phyloP scores from a whole-genome alignment of 2,329 filamentous ascomycete genomes.

The Trichoderma aggressivum region DNA sequence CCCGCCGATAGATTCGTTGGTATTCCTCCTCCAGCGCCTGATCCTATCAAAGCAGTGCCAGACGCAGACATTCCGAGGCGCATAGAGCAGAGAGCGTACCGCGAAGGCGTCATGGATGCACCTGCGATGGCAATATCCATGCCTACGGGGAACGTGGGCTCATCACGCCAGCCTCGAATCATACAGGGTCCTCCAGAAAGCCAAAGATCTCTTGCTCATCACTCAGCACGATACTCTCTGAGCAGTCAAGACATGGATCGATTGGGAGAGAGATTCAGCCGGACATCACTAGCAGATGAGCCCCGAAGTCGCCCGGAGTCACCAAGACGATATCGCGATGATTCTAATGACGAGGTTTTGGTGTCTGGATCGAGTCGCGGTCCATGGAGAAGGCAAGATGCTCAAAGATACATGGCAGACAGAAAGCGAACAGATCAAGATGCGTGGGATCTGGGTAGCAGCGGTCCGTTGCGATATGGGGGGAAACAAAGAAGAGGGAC shows the following conservation, averaged over 20 bases:
- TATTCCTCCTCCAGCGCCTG: constrained; percentile 4
- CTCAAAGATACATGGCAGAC: background rate
- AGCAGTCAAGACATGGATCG: background rate
- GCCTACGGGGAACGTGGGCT: background rate
- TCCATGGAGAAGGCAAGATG: background rate
- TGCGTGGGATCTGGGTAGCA: background rate
- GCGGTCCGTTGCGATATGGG: background rate
- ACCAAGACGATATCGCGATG: background rate
- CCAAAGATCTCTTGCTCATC: background rate
- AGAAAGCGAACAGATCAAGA: background rate
- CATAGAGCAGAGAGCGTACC: background rate
- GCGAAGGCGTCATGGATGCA: background rate
- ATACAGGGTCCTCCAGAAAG: background rate
- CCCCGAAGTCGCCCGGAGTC: background rate
- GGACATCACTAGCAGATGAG: background rate
- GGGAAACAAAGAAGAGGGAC: background rate
- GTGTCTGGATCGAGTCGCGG: background rate
- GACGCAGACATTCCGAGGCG: background rate
- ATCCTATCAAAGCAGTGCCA: background rate
- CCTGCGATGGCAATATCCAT: background rate
- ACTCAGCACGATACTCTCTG: background rate
- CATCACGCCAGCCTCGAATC: background rate
- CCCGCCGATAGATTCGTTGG: background rate
- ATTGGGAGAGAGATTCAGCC: background rate
- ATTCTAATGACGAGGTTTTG: background rate